phyloP scores from a whole-genome alignment of 2,329 filamentous ascomycete species.

The Raffaelea arxii region DNA sequence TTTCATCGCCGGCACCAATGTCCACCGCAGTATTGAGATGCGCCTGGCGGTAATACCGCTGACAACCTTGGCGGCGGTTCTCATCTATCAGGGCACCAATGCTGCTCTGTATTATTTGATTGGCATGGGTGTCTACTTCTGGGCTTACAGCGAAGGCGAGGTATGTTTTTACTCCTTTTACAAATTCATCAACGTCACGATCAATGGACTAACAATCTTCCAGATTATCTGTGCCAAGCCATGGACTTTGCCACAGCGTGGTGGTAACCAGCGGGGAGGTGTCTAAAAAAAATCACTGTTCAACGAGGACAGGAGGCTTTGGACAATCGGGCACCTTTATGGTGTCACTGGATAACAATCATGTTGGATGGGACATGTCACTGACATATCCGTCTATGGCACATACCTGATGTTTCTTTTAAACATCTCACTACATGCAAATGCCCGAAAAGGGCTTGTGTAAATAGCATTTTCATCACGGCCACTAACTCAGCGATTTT shows the following conservation, averaged over 20 bases:
- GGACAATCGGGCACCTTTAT: background rate
- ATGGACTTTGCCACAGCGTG: conserved; percentile 57
- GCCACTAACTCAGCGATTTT: no score
- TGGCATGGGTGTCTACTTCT: conserved; percentile 82
- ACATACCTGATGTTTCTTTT: no score
- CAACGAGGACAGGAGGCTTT: background rate
- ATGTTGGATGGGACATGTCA: no score
- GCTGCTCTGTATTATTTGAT: conserved; percentile 85
- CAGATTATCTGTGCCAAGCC: conserved; percentile 60
- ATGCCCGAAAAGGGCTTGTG: no score
- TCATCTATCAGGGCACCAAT: conserved; percentile 91
- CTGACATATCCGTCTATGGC: no score
- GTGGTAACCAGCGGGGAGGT: conserved; percentile 19
- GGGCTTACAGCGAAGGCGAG: conserved; percentile 96
- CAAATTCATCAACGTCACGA: background rate
- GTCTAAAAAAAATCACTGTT: conserved; percentile 1
- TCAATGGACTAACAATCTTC: conserved; percentile 9
- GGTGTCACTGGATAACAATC: no score
- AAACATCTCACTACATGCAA: no score
- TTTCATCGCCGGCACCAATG: conserved; percentile 61
- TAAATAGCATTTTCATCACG: no score
- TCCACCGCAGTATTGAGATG: conserved; percentile 83
- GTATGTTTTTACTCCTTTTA: conserved; percentile 39
- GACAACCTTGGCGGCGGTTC: conserved; percentile 59
- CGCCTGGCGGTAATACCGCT: conserved; percentile 77